Percentiles rank a stretch among this genome's conserved stretches.
phyloP scores from a whole-genome alignment of 805 yeast genomes.

The Kuraishia capsulata region DNA sequence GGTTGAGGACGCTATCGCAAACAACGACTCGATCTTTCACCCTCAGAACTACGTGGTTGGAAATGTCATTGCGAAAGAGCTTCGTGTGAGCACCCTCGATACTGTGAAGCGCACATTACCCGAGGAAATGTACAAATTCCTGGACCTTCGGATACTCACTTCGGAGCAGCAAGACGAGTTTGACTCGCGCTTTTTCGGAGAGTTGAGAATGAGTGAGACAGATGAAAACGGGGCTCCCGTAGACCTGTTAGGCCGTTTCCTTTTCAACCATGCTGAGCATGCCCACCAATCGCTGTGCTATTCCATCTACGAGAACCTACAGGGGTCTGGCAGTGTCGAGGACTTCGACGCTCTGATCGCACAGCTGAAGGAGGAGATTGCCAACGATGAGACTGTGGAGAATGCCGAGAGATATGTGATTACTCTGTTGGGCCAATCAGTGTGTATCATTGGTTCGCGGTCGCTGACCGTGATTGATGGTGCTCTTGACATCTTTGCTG shows the following conservation, averaged over 20 bases:
- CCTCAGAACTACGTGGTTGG: slow-evolving; percentile 68
- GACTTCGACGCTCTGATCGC: slow-evolving; percentile 17
- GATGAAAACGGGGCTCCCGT: too few relatives aligned
- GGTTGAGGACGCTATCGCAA: slow-evolving; percentile 47
- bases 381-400: slow-evolving; percentile 8
- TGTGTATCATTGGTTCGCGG: slow-evolving; percentile 79
- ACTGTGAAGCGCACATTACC: slow-evolving; percentile 69
- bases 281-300: slow-evolving; percentile 21
- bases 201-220: slow-evolving; percentile 13
- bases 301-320: slow-evolving; percentile 22
- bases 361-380: slow-evolving; percentile 12
- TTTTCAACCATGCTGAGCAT: slow-evolving; percentile 24
- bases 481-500: slow-evolving; percentile 20
- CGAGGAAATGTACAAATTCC: slow-evolving; percentile 38
- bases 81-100: slow-evolving; percentile 69
- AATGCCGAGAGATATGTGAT: slow-evolving; percentile 36
- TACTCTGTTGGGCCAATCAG: slow-evolving; percentile 56
- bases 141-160: slow-evolving; percentile 32
- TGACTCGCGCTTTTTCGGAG: slow-evolving; percentile 26
- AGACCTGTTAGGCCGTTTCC: slow-evolving; percentile 22
- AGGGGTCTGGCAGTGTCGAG: slow-evolving; percentile 16
- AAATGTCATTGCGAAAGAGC: slow-evolving; percentile 75
- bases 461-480: slow-evolving; percentile 72
- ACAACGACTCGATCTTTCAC: slow-evolving; percentile 40
- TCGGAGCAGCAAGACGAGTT: slow-evolving; percentile 25